phyloP scores from a whole-genome alignment of 2,329 filamentous ascomycete genomes.

The Cordyceps tenuipes region DNA sequence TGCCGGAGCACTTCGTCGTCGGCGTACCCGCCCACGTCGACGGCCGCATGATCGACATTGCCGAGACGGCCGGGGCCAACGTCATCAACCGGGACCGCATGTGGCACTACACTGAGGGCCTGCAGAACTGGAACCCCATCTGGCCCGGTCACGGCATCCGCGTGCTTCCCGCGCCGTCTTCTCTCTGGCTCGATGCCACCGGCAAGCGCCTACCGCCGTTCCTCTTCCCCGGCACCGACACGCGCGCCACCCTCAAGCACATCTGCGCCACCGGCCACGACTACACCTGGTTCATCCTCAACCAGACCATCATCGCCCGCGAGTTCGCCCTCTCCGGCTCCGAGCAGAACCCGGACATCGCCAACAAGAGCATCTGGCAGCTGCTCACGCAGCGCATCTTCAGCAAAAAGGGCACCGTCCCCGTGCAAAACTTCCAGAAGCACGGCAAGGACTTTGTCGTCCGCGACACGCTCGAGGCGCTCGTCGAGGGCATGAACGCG shows the following conservation, averaged over 20 bases:
- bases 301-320: constrained; percentile 49
- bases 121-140: constrained; percentile 54
- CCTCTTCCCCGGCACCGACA: constrained; percentile 50
- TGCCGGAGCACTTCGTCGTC: constrained; percentile 48
- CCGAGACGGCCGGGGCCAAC: constrained; percentile 42
- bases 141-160: constrained; percentile 55
- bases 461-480: constrained; percentile 44
- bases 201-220: constrained; percentile 49
- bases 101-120: constrained; percentile 59
- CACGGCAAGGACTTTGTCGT: constrained; percentile 53
- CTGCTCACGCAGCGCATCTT: constrained; percentile 41
- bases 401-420: constrained; percentile 41
- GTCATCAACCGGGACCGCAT: constrained; percentile 54
- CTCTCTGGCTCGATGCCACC: constrained; percentile 53
- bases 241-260: constrained; percentile 47
- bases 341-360: constrained; percentile 55
- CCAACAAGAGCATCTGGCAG: constrained; percentile 47
- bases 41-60: constrained; percentile 52
- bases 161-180: constrained; percentile 51
- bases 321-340: constrained; percentile 56
- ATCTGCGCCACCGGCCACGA: constrained; percentile 54
- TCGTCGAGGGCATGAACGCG: constrained; percentile 52
- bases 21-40: constrained; percentile 58
- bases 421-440: constrained; percentile 51
- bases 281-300: constrained; percentile 55